Base-by-base conservation (phyloP, 768 basidiomycete genomes). In the Serendipita sp. region DNA sequence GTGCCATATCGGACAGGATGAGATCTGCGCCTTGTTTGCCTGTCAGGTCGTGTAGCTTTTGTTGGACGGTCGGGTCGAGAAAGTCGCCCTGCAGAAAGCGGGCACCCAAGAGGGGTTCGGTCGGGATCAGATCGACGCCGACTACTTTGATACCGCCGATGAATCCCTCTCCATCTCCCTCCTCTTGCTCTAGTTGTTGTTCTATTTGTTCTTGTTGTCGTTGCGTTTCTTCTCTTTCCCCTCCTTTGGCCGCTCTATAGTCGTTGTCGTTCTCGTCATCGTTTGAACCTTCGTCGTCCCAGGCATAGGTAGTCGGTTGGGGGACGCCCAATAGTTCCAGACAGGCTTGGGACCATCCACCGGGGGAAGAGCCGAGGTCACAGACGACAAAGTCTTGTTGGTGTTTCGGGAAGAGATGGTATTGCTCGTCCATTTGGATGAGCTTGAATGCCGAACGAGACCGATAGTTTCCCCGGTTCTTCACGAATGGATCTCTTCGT, bases 391-490 rank as follows among this genome's bases (percentile, higher is more conserved):
- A 28, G 72, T 24, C 26, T n/a, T 63, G 13, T 17, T 22, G 17
- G 71, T 70, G 44, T 85, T 73, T 42, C 61, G 64, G 28, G 65
- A 90, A 82, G 1, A 74, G 64, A 11, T 77, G 77, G 71, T 77
- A 82, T 41, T 76, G 74, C 0, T 77, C 71, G 69, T 89, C 76
- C 58, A 98, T 79, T 67, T 93, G 88, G 64, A 92, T 72, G 16
- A 97, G 82, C 74, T 97, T 97, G 78, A 89, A 95, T 2, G 93
- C 91, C 13, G 91, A 87, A 51, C 95, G 83, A 0, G 94, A 85
- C 26, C 92, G 85, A 72, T 83, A 95, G 11, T 76, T 68, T 13
- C 34, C 53, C 5, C 85, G 82, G 60, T 74, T 72, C 67, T 81
- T 82, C 31, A 90, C 82, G 68, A 82, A 88, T 0, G 85, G 86